These are phyloP conservation scores for Dalbergia cultrata DNA, from an alignment of 306 rosid species.

Conservation along the genomic window DNA sequence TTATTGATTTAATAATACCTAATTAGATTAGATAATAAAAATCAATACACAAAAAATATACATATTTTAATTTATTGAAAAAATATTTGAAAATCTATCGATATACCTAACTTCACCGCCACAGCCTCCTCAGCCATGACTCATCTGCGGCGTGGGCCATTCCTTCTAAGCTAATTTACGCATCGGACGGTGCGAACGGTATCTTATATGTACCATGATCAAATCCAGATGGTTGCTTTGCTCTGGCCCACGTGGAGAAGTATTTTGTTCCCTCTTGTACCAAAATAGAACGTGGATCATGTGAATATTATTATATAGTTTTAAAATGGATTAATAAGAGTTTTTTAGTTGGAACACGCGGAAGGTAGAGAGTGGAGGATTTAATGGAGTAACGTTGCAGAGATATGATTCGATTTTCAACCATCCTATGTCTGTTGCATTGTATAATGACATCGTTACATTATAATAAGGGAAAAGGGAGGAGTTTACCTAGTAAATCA, in stretches of 20 bases:
- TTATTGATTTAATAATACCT: too few relatives aligned
- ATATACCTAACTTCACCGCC: neutral
- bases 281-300: slow-evolving; percentile 26
- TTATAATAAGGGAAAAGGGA: neutral
- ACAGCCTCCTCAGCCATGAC: slow-evolving; percentile 4
- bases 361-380: neutral
- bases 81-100: neutral
- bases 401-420: slow-evolving; percentile 7
- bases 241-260: neutral
- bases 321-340: neutral
- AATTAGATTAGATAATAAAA: too few relatives aligned
- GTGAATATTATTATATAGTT: slow-evolving; percentile 1
- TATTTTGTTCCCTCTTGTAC: neutral
- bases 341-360: neutral
- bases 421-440: neutral
- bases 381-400: neutral
- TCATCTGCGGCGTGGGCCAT: slow-evolving; percentile 28
- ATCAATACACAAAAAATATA: too few relatives aligned
- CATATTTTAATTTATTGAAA: neutral
- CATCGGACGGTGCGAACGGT: slow-evolving; percentile 32
- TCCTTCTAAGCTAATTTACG: neutral
- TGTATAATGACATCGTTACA: neutral
- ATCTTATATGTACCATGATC: slow-evolving; percentile 7
- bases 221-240: slow-evolving; percentile 32
- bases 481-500: slow-evolving; percentile 8